A percentile compares a stretch with the other conserved stretches of the same genome.
phyloP scores from a whole-genome alignment of 768 basidiomycete genomes.

The Serendipita sp. region DNA sequence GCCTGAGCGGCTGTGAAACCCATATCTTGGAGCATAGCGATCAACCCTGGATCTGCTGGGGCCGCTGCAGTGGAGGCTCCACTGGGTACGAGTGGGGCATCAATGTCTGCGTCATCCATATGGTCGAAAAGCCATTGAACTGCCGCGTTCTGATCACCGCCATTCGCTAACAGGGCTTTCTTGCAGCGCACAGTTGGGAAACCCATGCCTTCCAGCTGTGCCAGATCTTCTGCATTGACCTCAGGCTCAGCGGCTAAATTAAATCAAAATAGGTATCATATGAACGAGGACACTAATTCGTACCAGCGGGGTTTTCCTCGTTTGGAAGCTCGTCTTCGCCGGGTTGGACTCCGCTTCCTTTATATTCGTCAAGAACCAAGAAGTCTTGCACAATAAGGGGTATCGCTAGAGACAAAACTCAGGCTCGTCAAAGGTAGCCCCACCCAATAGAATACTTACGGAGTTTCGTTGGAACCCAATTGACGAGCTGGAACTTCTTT shows the following conservation, averaged over 20 bases:
- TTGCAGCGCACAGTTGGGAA: slow-evolving; percentile 78
- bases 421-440: too few relatives aligned
- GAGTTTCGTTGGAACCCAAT: slow-evolving; percentile 93
- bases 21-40: slow-evolving; percentile 72
- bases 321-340: slow-evolving; percentile 58
- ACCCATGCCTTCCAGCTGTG: slow-evolving; percentile 75
- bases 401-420: slow-evolving; percentile 46
- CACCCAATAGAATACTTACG: slow-evolving; percentile 34
- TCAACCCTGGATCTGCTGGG: slow-evolving; percentile 35
- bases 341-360: slow-evolving; percentile 54
- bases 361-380: slow-evolving; percentile 46
- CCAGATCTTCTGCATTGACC: slow-evolving; percentile 62
- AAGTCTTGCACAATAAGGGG: slow-evolving; percentile 52
- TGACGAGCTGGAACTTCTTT: slow-evolving; percentile 86
- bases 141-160: slow-evolving; percentile 51
- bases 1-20: slow-evolving; percentile 79
- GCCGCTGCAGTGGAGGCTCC: slow-evolving; percentile 15
- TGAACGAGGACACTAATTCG: slow-evolving; percentile 3
- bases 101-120: slow-evolving; percentile 93
- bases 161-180: slow-evolving; percentile 81
- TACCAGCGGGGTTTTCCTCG: slow-evolving; percentile 23
- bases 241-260: slow-evolving; percentile 31
- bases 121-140: slow-evolving; percentile 95
- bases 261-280: neutral
- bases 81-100: slow-evolving; percentile 44